phyloP scores from a whole-genome alignment of 805 yeast genomes.

The Novakomyces olei region DNA sequence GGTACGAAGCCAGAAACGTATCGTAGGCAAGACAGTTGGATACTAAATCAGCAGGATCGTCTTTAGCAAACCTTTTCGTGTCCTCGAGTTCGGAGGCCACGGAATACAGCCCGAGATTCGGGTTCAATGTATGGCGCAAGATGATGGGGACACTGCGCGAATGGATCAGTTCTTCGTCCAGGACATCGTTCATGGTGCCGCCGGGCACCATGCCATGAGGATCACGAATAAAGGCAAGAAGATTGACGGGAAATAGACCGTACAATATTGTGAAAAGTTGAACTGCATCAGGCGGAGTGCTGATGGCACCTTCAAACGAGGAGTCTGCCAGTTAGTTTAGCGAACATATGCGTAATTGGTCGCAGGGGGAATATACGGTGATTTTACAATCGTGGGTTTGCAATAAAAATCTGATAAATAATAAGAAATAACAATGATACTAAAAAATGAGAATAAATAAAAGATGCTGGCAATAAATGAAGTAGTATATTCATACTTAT shows the following conservation, averaged over 20 bases:
- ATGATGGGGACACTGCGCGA: slow-evolving; percentile 14
- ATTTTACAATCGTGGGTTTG: background rate
- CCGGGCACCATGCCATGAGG: slow-evolving; percentile 19
- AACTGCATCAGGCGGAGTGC: background rate
- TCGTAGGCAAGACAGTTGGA: too few relatives aligned
- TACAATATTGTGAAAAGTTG: slow-evolving; percentile 27
- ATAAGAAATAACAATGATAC: too few relatives aligned
- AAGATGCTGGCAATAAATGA: too few relatives aligned
- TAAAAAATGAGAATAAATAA: too few relatives aligned
- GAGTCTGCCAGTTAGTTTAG: background rate
- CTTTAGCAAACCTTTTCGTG: slow-evolving; percentile 13
- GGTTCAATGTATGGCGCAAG: slow-evolving; percentile 25
- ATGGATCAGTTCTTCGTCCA: slow-evolving; percentile 15
- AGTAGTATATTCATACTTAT: too few relatives aligned
- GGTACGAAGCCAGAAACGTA: too few relatives aligned
- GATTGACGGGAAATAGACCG: slow-evolving; percentile 34
- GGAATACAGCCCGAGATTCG: slow-evolving; percentile 21
- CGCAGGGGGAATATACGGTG: background rate
- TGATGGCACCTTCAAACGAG: background rate
- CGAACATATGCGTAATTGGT: background rate
- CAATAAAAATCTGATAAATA: background rate
- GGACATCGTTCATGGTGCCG: slow-evolving; percentile 11
- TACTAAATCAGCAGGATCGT: slow-evolving; percentile 19
- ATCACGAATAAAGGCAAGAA: slow-evolving; percentile 21
- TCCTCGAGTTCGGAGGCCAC: slow-evolving; percentile 18